Conservation (phyloP, 2,329 filamentous ascomycete species). For the Ascochyta koolunga region DNA sequence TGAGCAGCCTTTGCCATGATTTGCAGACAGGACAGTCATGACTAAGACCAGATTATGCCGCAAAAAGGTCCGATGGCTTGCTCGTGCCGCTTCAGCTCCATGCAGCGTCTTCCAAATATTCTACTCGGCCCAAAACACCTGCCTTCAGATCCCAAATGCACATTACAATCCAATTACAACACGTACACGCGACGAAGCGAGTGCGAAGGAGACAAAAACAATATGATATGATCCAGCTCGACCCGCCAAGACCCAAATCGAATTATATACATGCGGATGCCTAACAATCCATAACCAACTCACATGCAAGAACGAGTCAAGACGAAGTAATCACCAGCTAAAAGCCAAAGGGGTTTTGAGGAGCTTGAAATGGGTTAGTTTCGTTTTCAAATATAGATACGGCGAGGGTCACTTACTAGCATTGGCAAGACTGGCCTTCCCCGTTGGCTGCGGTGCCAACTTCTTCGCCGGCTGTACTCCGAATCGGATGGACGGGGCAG, state of each 20-base stretch:
- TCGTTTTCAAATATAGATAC: background rate
- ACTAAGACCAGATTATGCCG: background rate
- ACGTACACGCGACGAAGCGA: background rate
- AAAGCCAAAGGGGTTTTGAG: constrained; percentile 74
- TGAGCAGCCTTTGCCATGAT: too few species aligned
- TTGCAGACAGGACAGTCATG: background rate
- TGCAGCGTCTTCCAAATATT: constrained; percentile 3
- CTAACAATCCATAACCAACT: background rate
- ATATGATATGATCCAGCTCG: constrained; percentile 5
- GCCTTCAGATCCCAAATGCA: background rate
- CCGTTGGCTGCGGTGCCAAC: constrained; percentile 83
- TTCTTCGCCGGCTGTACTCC: constrained; percentile 78
- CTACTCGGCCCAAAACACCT: background rate
- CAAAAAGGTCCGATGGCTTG: constrained; percentile 8
- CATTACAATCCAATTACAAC: constrained; percentile 1
- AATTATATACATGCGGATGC: constrained; percentile 25
- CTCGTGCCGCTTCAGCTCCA: background rate
- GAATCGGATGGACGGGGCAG: constrained; percentile 86
- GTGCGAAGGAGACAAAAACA: background rate
- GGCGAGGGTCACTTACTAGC: constrained; percentile 76
- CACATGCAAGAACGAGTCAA: background rate
- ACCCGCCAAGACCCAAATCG: background rate
- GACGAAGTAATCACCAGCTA: constrained; percentile 41
- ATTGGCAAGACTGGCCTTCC: constrained; percentile 88
- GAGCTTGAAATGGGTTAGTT: constrained; percentile 58